phyloP scores from a whole-genome alignment of 495 filamentous ascomycete genomes.

The Recurvomyces mirabilis region DNA sequence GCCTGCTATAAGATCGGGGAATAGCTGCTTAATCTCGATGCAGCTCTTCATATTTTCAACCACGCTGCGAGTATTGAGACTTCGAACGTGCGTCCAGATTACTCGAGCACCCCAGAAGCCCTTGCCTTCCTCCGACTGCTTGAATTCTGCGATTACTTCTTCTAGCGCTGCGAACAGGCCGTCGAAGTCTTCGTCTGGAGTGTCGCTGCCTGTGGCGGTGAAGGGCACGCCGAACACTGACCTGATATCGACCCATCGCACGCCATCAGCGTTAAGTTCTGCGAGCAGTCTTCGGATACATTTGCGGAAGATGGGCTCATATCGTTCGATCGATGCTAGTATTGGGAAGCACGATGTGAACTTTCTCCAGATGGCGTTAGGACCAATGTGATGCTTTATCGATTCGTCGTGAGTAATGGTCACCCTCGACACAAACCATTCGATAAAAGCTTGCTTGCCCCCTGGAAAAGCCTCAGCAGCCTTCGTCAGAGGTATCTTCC shows the following conservation, averaged over 20 bases:
- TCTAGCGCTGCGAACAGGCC: constrained; percentile 59
- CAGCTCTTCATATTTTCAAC: constrained; percentile 73
- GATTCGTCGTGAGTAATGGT: constrained; percentile 60
- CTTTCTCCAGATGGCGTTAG: constrained; percentile 67
- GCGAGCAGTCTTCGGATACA: constrained; percentile 58
- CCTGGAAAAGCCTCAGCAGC: constrained; percentile 67
- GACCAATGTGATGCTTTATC: constrained; percentile 67
- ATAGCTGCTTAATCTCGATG: constrained; percentile 64
- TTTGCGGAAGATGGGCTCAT: constrained; percentile 80
- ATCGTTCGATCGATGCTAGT: constrained; percentile 62
- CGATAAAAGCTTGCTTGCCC: constrained; percentile 57
- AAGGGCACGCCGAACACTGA: constrained; percentile 50
- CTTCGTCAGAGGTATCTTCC: constrained; percentile 45
- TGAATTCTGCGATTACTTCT: constrained; percentile 71
- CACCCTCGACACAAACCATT: constrained; percentile 66
- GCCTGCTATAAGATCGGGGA: constrained; percentile 69
- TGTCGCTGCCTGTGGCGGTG: constrained; percentile 45
- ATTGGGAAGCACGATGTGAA: constrained; percentile 60
- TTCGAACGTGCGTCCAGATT: constrained; percentile 73
- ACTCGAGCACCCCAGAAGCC: constrained; percentile 75
- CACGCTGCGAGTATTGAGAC: constrained; percentile 50
- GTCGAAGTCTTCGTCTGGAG: constrained; percentile 47
- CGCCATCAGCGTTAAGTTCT: constrained; percentile 60
- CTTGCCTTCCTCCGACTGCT: constrained; percentile 54
- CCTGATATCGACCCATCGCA: constrained; percentile 67